Evolutionary conservation across 1,139 yeast species (phyloP), one percentile per base, ranked within the genome.

Genomic region (Saccharomycopsis hybrid): DNA sequence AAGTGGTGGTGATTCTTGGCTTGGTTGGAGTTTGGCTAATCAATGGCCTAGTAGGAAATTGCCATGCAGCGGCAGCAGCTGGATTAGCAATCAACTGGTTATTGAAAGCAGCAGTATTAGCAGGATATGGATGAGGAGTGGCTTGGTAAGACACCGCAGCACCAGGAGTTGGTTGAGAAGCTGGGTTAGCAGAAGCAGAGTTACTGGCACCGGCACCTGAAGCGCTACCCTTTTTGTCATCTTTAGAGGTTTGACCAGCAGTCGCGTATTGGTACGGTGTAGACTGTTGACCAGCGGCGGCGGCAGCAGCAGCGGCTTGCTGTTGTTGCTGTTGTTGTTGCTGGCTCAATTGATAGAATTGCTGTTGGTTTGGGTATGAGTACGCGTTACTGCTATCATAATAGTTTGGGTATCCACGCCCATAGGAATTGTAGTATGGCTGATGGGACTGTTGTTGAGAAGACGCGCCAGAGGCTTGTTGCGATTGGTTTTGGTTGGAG

Each of bases 1-100:
- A 69, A 1, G 72, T 69, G n/a, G 77, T 74, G 4, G 72, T 69
- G 33, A 74, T 64, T 46, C 68, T 62, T 1, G 75, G 77, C 52
- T 68, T 72, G 3, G 58, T 51, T 9, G 44, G 44, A 5, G 37
- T 43, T n/a, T 36, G 41, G 27, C 46, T 43, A n/a, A 36, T 36
- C 18, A 36, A 5, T 5, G 39, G 39, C 18, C 39, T 8, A 24
- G 7, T 36, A 9, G 39, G 39, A 24, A 36, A 36, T 24, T 8
- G 39, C 39, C 39, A 36, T 8, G 39, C 39, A 24, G 18, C 39
- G n/a, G 18, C 39, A n/a, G 18, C 39, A n/a, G 39, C 39, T 8
- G 39, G 18, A n/a, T 9, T 24, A n/a, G 39, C n/a, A 8, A 36
- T 5, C 39, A 36, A 36, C 39, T 36, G 39, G n/a, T 8, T 13